phyloP scores from a whole-genome alignment of 257 asterid species.

The Fraxinus pennsylvanica region DNA sequence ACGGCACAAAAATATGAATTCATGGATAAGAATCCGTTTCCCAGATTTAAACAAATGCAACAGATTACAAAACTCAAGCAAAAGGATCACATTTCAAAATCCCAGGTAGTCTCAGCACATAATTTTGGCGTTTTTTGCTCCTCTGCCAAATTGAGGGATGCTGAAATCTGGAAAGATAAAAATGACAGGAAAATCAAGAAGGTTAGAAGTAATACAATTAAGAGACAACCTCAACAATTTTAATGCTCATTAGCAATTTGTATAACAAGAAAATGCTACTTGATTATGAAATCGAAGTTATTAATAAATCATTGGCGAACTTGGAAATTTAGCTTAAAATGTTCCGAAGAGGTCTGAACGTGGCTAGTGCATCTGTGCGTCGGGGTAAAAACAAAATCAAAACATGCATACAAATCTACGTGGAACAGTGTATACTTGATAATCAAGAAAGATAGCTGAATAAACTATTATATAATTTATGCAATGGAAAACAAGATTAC shows the following conservation, averaged over 20 bases:
- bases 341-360: background rate
- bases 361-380: too few species aligned
- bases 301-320: too few species aligned
- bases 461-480: too few species aligned
- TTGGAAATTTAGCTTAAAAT: too few species aligned
- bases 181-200: background rate
- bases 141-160: constrained; percentile 71
- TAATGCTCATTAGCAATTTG: too few species aligned
- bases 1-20: constrained; percentile 15
- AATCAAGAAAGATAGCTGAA: too few species aligned
- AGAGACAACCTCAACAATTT: background rate
- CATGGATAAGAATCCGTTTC: background rate
- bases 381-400: too few species aligned
- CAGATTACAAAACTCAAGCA: background rate
- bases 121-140: constrained; percentile 64
- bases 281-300: too few species aligned
- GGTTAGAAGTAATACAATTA: background rate
- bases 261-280: too few species aligned
- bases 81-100: constrained; percentile 64
- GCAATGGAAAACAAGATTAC: too few species aligned
- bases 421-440: too few species aligned
- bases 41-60: constrained; percentile 26
- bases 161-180: constrained; percentile 55
- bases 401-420: too few species aligned
- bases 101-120: constrained; percentile 82